Evolutionary conservation across 2,329 filamentous ascomycete species (phyloP), one percentile per base, ranked within the genome.

Genomic region (Aspergillus sp.): DNA sequence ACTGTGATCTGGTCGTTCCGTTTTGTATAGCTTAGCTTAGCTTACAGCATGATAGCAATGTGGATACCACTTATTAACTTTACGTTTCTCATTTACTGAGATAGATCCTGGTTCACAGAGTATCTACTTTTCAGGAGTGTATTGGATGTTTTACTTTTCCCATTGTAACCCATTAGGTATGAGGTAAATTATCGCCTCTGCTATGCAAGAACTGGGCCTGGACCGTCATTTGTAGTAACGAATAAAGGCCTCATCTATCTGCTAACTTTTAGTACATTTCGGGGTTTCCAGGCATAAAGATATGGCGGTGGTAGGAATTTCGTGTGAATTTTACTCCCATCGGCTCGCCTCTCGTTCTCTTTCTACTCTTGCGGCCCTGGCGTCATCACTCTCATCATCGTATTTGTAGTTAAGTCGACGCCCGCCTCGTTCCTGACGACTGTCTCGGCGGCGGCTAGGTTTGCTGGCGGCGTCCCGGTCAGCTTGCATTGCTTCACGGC

Each of bases 401-500:
- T 81, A 81, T 62, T 79, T 80, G 66, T 78, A 80, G 56, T 75
- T 79, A 56, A 80, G 65, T 50, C 75, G 70, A 48, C 78, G 72
- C 15, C 75, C 71, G 5, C 68, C 70, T 8, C 39, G 53, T 48
- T 74, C 73, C 56, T 64, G 64, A 43, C 72, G 69, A 60, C 67
- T 69, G 18, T 72, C 71, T n/a, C 71, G 71, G 30, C 69, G 64
- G n/a, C 71, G 65, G 43, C 68, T 64, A 45, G 67, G 62, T 50
- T 70, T 73, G 45, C 68, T 65, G n/a, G 49, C 65, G n/a, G 49
- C 38, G 22, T 60, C 56, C 4, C 58, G 50, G 36, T 73, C 68
- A 17, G 66, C 64, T 49, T 70, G 68, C 61, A 73, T 68, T 7
- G 79, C 79, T 5, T 92, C 89, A 4, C 78, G 78, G 11, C 80